Base-by-base conservation (phyloP, 2,329 filamentous ascomycete genomes). In the Arthroderma sp. region DNA sequence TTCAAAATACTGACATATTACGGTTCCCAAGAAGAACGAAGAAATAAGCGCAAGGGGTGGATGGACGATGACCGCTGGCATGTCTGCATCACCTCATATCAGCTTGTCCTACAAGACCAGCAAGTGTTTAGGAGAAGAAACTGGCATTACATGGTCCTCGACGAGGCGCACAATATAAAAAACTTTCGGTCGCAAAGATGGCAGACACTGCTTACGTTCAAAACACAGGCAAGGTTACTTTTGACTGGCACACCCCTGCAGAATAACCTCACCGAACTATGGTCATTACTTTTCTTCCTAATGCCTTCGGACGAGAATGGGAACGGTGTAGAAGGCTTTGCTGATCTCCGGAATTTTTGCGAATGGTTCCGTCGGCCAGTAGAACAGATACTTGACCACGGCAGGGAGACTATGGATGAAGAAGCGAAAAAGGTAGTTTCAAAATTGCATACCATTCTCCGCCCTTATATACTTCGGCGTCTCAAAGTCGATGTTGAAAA, bases 121-220 rank as follows among this genome's bases (percentile, higher is more conserved):
- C 83, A 89, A 54, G 86, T 94, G 1, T 93, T 98, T 67, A 91
- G 94, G 60, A 80, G 88, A 50, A 79, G 89, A 31, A 77, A 79
- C 43, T 98, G 93, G 93, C 88, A 96, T 59, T 98, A 96, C 63
- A 86, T 98, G 77, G 88, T 98, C 51, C 76, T 98, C 1, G 91
- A 98, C 55, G 91, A 98, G 67, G 91, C 93, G 0, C 91, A 98
- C 69, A 96, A 98, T 65, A 98, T 98, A 73, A 96, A 98, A 60
- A 98, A 98, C 64, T 98, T 96, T 72, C 88, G 94, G 57, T 95
- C 89, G 1, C 88, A 95, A 61, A 75, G 89, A 51, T 98, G 91
- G 88, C 91, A 96, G 61, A 89, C 87, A 0, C 75, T 98, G 51
- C 77, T 98, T 22, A 91, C 84, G 0, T 93, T 98, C 67, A 89